phyloP scores from a whole-genome alignment of 306 rosid genomes.

The Alnus glutinosa region DNA sequence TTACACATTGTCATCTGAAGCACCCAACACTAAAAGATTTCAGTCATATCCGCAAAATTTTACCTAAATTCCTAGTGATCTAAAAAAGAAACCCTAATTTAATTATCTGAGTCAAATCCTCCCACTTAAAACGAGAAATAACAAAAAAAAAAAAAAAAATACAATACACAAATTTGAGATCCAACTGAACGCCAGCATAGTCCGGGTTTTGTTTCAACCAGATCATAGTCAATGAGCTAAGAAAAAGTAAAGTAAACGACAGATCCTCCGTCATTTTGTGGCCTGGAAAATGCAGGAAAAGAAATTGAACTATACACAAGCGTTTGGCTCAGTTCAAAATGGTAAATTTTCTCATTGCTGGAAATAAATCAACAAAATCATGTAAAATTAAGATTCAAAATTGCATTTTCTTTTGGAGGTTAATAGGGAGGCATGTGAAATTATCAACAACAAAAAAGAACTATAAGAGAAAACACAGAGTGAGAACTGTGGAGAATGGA shows the following conservation, averaged over 20 bases:
- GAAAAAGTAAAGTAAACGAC: slow-evolving; percentile 1
- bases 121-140: not conserved
- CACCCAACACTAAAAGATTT: not conserved
- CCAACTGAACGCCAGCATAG: not conserved
- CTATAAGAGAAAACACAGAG: not conserved
- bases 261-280: slow-evolving; percentile 9
- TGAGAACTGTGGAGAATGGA: not conserved
- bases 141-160: not conserved
- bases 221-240: slow-evolving; percentile 15
- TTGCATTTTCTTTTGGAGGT: not conserved
- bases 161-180: slow-evolving; percentile 5
- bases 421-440: not conserved
- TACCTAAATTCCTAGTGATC: not conserved
- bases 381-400: not conserved
- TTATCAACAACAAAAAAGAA: not conserved
- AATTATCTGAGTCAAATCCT: not conserved
- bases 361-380: not conserved
- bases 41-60: not conserved
- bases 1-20: not conserved
- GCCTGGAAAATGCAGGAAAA: slow-evolving; percentile 14
- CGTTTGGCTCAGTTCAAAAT: not conserved
- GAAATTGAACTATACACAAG: not conserved
- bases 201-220: not conserved
- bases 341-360: not conserved
- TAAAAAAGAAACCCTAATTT: not conserved